phyloP scores from a whole-genome alignment of 2,329 filamentous ascomycete species.

The Talaromyces albobiverticillius region DNA sequence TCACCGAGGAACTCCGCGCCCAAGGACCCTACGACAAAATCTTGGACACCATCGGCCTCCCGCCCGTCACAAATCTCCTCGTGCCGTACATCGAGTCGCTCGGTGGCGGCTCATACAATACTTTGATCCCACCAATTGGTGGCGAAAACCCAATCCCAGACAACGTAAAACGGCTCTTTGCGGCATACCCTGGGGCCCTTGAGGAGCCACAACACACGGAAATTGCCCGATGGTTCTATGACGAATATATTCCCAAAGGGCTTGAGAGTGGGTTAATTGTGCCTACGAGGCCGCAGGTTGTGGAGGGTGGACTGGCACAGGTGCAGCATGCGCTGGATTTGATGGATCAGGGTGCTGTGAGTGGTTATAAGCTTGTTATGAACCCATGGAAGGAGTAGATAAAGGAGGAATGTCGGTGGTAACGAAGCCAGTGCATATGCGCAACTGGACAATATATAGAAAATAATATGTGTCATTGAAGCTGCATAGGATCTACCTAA shows the following conservation, averaged over 20 bases:
- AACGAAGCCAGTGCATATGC: no score
- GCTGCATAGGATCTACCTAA: no score
- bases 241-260: not conserved
- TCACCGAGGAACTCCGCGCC: not conserved
- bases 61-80: not conserved
- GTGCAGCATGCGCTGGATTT: not conserved
- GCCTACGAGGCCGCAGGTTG: not conserved
- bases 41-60: not conserved
- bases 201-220: not conserved
- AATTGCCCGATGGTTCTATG: not conserved
- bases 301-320: not conserved
- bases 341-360: not conserved
- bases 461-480: no score
- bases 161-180: not conserved
- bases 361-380: not conserved
- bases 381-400: not conserved
- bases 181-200: not conserved
- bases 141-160: not conserved
- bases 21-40: not conserved
- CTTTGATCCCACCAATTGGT: not conserved
- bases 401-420: no score
- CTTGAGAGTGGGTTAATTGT: not conserved
- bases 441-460: no score
- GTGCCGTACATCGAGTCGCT: not conserved
- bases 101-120: not conserved